Evolutionary conservation across 2,329 filamentous ascomycete species (phyloP), one percentile per base, ranked within the genome.

Genomic region (Pseudogymnoascus sp.): DNA sequence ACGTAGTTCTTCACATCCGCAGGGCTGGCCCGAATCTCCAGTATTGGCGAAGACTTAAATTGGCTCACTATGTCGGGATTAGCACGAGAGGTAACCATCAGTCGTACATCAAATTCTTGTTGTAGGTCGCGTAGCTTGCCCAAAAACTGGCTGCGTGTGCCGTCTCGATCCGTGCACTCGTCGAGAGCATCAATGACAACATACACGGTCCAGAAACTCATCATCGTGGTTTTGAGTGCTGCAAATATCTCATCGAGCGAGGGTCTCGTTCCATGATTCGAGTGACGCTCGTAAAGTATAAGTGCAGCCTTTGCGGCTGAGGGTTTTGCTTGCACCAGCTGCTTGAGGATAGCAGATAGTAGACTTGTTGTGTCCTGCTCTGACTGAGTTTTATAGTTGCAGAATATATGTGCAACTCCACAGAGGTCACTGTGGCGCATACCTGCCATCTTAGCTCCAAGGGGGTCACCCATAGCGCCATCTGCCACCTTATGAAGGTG

Each of bases 11-110:
- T 38, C 11, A 59, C 55, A 59, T 59, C 55, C 14, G 31, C 16
- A 37, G 31, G 16, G 4, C 35, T 59, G 2, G 55, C 55, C 3
- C 31, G 55, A 38, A 59, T 23, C 35, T 59, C 55, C 11, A 59
- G 55, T 6, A 3, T 35, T 1, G 16, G 19, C 8, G 10, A 35
- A 21, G 16, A 35, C 31, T 81, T 11, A 69, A 71, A 4, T 86
- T 86, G 70, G 86, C 86, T 67, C 78, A 83, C 16, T 81, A 83
- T 60, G 78, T 83, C 26, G 82, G 84, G 62, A 80, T 79, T 63
- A 75, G 79, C 16, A 5, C 55, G 55, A 3, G 55, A 59, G 21
- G 55, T 59, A 14, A 14, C 11, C 16, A 59, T 21, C 16, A 59
- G 55, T 8, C 26, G 55, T 19, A 59, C 6, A 14, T 59, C 35